These are phyloP conservation scores for Ceratonia siliqua DNA, from an alignment of 306 rosid species.

Conservation along the genomic window DNA sequence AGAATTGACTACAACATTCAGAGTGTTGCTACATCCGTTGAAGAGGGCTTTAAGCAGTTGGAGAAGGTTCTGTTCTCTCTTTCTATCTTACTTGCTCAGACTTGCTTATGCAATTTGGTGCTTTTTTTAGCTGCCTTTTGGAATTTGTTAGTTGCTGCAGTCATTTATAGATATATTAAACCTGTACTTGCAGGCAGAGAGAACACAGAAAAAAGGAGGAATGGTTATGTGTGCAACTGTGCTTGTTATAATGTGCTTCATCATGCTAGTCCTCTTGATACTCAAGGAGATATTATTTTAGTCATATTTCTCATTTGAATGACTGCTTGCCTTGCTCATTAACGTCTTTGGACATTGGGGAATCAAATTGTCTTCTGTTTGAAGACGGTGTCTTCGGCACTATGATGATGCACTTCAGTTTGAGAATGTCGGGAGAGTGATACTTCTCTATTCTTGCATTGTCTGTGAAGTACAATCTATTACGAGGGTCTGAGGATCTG, in stretches of 20 bases:
- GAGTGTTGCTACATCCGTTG: slow-evolving; percentile 63
- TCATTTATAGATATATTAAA: slow-evolving; percentile 10
- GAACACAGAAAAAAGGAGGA: slow-evolving; percentile 74
- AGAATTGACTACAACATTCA: slow-evolving; percentile 85
- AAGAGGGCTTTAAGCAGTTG: slow-evolving; percentile 73
- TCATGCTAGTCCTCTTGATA: slow-evolving; percentile 69
- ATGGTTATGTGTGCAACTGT: slow-evolving; percentile 76
- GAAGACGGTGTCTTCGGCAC: slow-evolving; percentile 10
- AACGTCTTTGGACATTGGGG: slow-evolving; percentile 19
- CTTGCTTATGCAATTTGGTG: background rate
- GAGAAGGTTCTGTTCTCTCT: slow-evolving; percentile 57
- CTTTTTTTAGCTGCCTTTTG: background rate
- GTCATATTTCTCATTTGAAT: background rate
- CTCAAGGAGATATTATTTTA: slow-evolving; percentile 63
- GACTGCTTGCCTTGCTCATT: slow-evolving; percentile 6
- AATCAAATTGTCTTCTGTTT: slow-evolving; percentile 6
- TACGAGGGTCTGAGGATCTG: background rate
- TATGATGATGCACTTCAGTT: slow-evolving; percentile 16
- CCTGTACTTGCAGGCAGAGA: slow-evolving; percentile 70
- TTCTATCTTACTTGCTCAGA: background rate
- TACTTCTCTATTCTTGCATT: background rate
- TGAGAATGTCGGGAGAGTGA: background rate
- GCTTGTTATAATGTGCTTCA: slow-evolving; percentile 75
- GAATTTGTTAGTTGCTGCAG: background rate
- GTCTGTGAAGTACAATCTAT: background rate